phyloP scores from a whole-genome alignment of 75 land plant genomes.

The Larix kaempferi region DNA sequence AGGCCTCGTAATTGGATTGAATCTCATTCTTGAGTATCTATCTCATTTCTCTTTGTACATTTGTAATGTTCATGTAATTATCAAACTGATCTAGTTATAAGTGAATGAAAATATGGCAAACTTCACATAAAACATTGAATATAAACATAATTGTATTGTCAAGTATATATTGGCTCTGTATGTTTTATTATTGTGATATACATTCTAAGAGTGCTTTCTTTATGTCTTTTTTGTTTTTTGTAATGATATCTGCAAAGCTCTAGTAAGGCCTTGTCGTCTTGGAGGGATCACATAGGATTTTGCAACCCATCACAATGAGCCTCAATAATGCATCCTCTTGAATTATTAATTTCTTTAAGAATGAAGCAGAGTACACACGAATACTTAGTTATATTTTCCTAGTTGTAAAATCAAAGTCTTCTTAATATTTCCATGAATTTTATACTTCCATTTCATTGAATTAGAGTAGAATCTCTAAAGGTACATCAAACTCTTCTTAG shows the following conservation, averaged over 20 bases:
- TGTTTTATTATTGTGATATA: neutral
- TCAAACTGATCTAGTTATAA: too few relatives aligned
- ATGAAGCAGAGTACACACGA: neutral
- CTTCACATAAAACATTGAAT: too few relatives aligned
- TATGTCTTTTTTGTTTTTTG: slow-evolving; percentile 46
- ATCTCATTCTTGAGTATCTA: slow-evolving; percentile 53
- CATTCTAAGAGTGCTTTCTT: slow-evolving; percentile 56
- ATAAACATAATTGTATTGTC: too few relatives aligned
- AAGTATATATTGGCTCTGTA: too few relatives aligned
- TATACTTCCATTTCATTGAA: neutral
- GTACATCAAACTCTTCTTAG: neutral
- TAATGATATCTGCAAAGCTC: slow-evolving; percentile 87
- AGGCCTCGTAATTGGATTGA: slow-evolving; percentile 49
- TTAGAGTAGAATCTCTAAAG: neutral
- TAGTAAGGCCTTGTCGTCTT: slow-evolving; percentile 56
- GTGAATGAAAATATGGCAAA: too few relatives aligned
- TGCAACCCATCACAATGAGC: slow-evolving; percentile 78
- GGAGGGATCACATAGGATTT: slow-evolving; percentile 56
- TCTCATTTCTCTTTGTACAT: slow-evolving; percentile 61
- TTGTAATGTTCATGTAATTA: too few relatives aligned
- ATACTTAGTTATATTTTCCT: neutral
- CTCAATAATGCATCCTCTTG: slow-evolving; percentile 54
- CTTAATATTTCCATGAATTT: neutral
- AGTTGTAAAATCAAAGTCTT: neutral
- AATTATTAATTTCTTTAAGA: slow-evolving; percentile 57